Base-by-base conservation (phyloP, 139 green algal species). In the Chlamydomonas sphaeroides region DNA sequence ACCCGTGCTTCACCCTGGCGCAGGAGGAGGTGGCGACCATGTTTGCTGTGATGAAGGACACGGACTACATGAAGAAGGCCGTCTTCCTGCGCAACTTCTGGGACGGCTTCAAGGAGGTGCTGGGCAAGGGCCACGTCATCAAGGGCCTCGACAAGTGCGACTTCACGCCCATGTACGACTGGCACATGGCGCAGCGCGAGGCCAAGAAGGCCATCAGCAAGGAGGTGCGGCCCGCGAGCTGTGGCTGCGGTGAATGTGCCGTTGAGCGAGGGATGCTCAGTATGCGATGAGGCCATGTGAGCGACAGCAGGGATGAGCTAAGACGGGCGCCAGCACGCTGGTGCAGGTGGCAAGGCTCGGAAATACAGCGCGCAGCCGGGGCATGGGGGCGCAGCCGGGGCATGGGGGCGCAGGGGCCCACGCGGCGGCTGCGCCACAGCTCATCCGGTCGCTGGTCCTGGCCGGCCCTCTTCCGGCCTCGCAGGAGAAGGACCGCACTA, bases 11-110 rank as follows among this genome's bases (percentile, higher is more conserved):
- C 84, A 88, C 79, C 61, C 61, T 21, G 61, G 30, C n/a, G 14
- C 79, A 85, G 56, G 90, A 93, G 88, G 95, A 99, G 90, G 95
- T 99, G 68, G 97, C 97, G 28, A 97, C 92, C 53, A 96, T 99
- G 83, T 99, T 97, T 84, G 97, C 97, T 15, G 88, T 97, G 26
- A 99, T 99, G 97, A 91, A 92, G 74, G 97, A 98, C 26, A 98
- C 97, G 0, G 97, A 99, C 76, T 99, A 99, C 88, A 92, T 98
- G 86, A 90, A 90, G 15, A 99, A 99, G 90, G 85, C 88, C 0
- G 89, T 81, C 6, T 89, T 89, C 80, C 39, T 86, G 5, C 84
- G 94, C 8, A 99, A 99, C 85, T 99, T 99, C 84, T 99, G 97
- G 97, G 91, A 95, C 8, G 97, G 93, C 49, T 99, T 98, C 88